Evolutionary conservation across 306 rosid genomes (phyloP).

Genomic region (Begonia peltatifolia): DNA sequence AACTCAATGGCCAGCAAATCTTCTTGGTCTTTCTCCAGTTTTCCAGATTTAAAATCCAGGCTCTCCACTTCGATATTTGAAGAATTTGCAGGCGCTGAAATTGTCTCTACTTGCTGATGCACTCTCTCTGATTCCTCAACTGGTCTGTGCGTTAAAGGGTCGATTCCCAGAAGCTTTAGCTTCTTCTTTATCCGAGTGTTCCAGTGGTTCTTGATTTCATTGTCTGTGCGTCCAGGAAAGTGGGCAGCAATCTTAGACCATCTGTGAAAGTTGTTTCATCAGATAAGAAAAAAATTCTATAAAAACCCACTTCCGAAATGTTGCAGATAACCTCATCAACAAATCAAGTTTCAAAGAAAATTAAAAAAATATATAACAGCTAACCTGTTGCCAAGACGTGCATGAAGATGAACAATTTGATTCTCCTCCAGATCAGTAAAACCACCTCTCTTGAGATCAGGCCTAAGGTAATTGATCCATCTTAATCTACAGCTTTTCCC

Average conservation of each 20-base stretch:
- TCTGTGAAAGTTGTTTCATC: slow-evolving; percentile 18
- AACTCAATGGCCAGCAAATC: not conserved
- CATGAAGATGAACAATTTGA: slow-evolving; percentile 79
- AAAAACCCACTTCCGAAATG: not conserved
- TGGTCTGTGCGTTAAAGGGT: slow-evolving; percentile 43
- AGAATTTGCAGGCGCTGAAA: slow-evolving; percentile 3
- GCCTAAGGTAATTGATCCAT: slow-evolving; percentile 94
- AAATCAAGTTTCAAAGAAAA: not conserved
- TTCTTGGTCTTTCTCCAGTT: slow-evolving; percentile 3
- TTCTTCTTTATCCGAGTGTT: slow-evolving; percentile 86
- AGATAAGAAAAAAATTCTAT: too few relatives aligned
- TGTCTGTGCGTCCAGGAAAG: slow-evolving; percentile 90
- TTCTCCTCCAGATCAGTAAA: slow-evolving; percentile 81
- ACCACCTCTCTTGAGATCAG: slow-evolving; percentile 92
- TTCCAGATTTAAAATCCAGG: not conserved
- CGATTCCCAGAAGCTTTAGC: slow-evolving; percentile 55
- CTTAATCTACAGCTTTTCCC: slow-evolving; percentile 95
- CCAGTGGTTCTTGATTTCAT: slow-evolving; percentile 97
- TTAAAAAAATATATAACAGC: not conserved
- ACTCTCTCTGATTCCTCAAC: slow-evolving; percentile 12
- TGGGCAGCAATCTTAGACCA: slow-evolving; percentile 97
- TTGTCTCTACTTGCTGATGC: slow-evolving; percentile 8
- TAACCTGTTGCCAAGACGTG: slow-evolving; percentile 84
- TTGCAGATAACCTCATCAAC: not conserved
- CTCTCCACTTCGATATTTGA: not conserved